Conservation (phyloP, 306 rosid genomes). For the Corylus heterophylla region DNA sequence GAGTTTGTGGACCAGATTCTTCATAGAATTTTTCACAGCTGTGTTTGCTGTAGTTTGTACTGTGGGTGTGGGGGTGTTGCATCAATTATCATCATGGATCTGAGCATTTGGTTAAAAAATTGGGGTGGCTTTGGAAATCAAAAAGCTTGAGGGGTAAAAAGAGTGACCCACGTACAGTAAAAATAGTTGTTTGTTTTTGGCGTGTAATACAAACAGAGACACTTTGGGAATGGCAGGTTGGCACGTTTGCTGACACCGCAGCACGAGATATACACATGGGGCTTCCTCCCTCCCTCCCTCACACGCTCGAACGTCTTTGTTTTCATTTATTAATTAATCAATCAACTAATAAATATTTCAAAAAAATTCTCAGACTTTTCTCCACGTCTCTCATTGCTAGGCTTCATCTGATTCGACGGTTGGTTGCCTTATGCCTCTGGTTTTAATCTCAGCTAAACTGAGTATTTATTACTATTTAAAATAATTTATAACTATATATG, state of each 20-base stretch:
- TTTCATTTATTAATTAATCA: neutral
- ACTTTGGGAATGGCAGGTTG: constrained; percentile 24
- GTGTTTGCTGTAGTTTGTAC: neutral
- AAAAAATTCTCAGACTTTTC: too few relatives aligned
- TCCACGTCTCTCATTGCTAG: too few relatives aligned
- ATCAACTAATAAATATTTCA: too few relatives aligned
- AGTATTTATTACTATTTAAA: too few relatives aligned
- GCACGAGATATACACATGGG: constrained; percentile 27
- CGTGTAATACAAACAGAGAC: neutral
- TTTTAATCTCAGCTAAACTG: too few relatives aligned
- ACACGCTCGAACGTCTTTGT: neutral
- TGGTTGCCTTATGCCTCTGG: too few relatives aligned
- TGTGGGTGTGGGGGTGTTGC: constrained; percentile 3
- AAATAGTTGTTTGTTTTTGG: neutral
- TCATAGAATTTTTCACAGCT: neutral
- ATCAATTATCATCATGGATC: constrained; percentile 28
- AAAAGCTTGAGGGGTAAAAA: constrained; percentile 3
- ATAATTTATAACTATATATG: too few relatives aligned
- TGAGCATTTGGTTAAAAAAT: constrained; percentile 17
- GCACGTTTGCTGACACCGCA: constrained; percentile 29
- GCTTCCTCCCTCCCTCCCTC: too few relatives aligned
- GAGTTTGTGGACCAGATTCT: neutral
- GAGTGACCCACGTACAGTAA: neutral
- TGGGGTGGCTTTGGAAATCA: constrained; percentile 16
- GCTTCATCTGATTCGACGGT: too few relatives aligned